A percentile compares a stretch with the other conserved stretches of the same genome.
phyloP scores from a whole-genome alignment of 768 basidiomycete species.

The Lentinula lateritia region DNA sequence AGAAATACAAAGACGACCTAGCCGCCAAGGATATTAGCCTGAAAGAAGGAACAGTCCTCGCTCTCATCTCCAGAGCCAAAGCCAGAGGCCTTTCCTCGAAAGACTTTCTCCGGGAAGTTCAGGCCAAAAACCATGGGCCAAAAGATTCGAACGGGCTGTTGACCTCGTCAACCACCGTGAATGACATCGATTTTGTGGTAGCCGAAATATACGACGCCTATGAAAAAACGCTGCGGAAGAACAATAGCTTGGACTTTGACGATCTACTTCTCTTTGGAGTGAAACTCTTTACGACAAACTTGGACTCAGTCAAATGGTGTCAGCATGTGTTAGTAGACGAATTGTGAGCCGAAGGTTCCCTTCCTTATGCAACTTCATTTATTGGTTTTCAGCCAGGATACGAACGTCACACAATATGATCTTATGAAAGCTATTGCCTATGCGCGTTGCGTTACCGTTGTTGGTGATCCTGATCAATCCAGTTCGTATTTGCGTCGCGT shows the following conservation, averaged over 20 bases:
- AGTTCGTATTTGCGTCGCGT: conserved; percentile 33
- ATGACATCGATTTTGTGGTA: conserved; percentile 33
- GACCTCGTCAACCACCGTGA: background rate
- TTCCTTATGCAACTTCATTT: background rate
- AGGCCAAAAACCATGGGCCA: conserved; percentile 13
- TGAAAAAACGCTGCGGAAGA: conserved; percentile 49
- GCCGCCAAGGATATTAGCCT: conserved; percentile 40
- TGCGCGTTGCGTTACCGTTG: conserved; percentile 61
- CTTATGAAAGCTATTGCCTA: conserved; percentile 67
- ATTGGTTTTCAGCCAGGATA: conserved; percentile 58
- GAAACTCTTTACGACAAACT: conserved; percentile 49
- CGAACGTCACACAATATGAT: conserved; percentile 76
- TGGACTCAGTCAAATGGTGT: conserved; percentile 51
- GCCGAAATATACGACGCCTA: conserved; percentile 62
- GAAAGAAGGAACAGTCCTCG: conserved; percentile 48
- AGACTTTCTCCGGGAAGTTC: conserved; percentile 26
- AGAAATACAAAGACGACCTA: conserved; percentile 46
- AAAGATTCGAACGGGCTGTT: conserved; percentile 8
- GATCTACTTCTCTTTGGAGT: conserved; percentile 75
- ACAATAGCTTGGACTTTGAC: conserved; percentile 83
- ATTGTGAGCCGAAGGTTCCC: conserved; percentile 48
- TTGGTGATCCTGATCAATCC: conserved; percentile 90
- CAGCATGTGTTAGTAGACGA: conserved; percentile 75
- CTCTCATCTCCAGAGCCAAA: conserved; percentile 72
- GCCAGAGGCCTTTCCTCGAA: conserved; percentile 57